Conservation (phyloP, 1,284 basidiomycete species). For the Vanrija pseudolonga region DNA sequence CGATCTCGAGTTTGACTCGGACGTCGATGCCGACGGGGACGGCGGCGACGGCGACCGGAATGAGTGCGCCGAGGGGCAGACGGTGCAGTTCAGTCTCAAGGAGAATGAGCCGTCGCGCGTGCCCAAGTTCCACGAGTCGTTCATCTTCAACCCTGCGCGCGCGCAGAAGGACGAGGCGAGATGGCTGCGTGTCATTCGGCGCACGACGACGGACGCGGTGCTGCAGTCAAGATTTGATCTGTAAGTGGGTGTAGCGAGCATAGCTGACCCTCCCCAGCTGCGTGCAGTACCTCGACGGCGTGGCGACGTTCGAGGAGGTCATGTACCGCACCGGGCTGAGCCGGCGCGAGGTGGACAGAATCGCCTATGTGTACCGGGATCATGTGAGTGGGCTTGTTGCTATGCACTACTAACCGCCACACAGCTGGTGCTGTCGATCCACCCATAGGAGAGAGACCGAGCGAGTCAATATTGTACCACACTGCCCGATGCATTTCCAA, state of each 20-base stretch:
- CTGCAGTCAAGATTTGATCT: constrained; percentile 43
- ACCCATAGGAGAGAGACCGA: constrained; percentile 21
- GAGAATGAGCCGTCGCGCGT: constrained; percentile 25
- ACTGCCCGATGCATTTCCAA: not conserved
- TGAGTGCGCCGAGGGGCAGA: not conserved
- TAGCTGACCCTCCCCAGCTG: constrained; percentile 22
- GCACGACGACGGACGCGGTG: constrained; percentile 31
- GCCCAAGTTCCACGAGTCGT: constrained; percentile 31
- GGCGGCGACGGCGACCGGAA: constrained; percentile 7
- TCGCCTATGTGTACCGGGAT: constrained; percentile 35
- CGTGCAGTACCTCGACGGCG: constrained; percentile 47
- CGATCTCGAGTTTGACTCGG: constrained; percentile 39
- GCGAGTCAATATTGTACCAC: not conserved
- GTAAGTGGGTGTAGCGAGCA: constrained; percentile 15
- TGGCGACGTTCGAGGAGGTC: constrained; percentile 46
- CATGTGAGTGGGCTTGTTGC: constrained; percentile 27
- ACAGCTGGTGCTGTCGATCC: constrained; percentile 40
- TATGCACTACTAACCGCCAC: not conserved
- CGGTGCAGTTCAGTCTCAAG: constrained; percentile 23
- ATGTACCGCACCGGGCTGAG: constrained; percentile 43
- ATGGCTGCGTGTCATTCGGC: constrained; percentile 43
- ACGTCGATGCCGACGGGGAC: constrained; percentile 28
- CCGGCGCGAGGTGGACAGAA: constrained; percentile 37
- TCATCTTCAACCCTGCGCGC: constrained; percentile 39
- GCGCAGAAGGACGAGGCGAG: constrained; percentile 46